Evolutionary conservation across 441 rosid genomes (phyloP).

Genomic region (Adansonia madagascariensis): DNA sequence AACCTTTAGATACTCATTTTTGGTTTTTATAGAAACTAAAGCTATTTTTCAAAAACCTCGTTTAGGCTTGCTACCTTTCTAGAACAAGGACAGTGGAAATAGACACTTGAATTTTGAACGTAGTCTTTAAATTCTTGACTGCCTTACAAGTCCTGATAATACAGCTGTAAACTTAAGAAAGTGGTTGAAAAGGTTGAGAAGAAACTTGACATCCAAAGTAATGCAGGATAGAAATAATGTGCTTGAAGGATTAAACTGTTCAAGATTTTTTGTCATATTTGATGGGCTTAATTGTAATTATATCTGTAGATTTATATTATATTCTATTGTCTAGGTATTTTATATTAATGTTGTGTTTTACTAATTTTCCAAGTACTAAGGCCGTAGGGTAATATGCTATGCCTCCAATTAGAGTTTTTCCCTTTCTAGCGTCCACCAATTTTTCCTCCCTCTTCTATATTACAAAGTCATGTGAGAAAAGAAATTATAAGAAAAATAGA

Average conservation of each 20-base stretch:
- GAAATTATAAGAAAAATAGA: background rate
- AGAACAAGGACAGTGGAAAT: background rate
- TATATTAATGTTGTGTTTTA: background rate
- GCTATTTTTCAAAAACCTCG: constrained; percentile 4
- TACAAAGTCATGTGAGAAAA: background rate
- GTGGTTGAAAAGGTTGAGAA: background rate
- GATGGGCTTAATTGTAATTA: background rate
- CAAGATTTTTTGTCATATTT: background rate
- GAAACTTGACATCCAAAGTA: background rate
- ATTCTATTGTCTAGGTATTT: background rate
- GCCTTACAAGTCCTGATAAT: background rate
- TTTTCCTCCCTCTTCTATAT: background rate
- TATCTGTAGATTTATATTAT: background rate
- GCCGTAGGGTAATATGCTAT: background rate
- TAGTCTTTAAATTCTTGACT: background rate
- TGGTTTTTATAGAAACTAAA: constrained; percentile 7
- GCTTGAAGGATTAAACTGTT: background rate
- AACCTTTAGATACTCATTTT: constrained; percentile 7
- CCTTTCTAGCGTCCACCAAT: background rate
- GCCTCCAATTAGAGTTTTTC: background rate
- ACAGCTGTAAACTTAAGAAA: background rate
- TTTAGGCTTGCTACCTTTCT: background rate
- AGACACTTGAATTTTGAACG: constrained; percentile 9
- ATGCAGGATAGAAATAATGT: background rate
- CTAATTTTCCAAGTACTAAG: background rate